Evolutionary conservation across 2,329 filamentous ascomycete species (phyloP).

Genomic region (Calonectria hongkongensis): DNA sequence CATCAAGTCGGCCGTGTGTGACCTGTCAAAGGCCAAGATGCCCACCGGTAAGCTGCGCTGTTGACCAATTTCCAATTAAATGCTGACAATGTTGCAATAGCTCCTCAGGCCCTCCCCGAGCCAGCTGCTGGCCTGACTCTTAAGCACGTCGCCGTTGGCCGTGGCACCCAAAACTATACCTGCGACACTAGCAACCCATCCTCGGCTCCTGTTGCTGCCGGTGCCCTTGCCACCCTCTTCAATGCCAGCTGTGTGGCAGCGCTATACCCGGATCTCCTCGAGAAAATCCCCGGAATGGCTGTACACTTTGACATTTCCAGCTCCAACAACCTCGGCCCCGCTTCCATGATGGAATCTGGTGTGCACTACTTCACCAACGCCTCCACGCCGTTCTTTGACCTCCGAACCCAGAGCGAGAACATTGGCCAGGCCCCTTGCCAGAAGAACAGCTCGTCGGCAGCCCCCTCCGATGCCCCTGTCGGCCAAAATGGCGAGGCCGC

Average conservation of each 20-base stretch:
- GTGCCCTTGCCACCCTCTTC: constrained; percentile 90
- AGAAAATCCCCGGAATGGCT: constrained; percentile 78
- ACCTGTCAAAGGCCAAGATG: constrained; percentile 72
- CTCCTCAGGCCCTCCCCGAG: constrained; percentile 75
- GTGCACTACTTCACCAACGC: constrained; percentile 86
- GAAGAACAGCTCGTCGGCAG: constrained; percentile 76
- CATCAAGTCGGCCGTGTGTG: constrained; percentile 68
- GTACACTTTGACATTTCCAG: constrained; percentile 78
- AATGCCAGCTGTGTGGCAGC: constrained; percentile 88
- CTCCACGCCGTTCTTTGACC: constrained; percentile 86
- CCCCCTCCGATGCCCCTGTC: constrained; percentile 76
- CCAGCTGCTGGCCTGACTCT: constrained; percentile 77
- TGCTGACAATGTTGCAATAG: constrained; percentile 59
- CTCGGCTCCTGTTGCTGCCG: constrained; percentile 77
- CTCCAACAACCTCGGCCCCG: constrained; percentile 69
- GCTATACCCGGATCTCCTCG: constrained; percentile 79
- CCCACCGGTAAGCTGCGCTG: constrained; percentile 66
- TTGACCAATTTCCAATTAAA: background rate
- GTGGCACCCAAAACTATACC: constrained; percentile 96
- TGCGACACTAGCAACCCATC: constrained; percentile 79
- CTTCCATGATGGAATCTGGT: constrained; percentile 79
- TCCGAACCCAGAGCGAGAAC: constrained; percentile 73
- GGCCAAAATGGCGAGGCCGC: constrained; percentile 80
- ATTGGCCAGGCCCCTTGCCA: constrained; percentile 78
- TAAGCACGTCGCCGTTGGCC: constrained; percentile 88